phyloP scores from a whole-genome alignment of 495 filamentous ascomycete species.

The Podospora appendiculata region DNA sequence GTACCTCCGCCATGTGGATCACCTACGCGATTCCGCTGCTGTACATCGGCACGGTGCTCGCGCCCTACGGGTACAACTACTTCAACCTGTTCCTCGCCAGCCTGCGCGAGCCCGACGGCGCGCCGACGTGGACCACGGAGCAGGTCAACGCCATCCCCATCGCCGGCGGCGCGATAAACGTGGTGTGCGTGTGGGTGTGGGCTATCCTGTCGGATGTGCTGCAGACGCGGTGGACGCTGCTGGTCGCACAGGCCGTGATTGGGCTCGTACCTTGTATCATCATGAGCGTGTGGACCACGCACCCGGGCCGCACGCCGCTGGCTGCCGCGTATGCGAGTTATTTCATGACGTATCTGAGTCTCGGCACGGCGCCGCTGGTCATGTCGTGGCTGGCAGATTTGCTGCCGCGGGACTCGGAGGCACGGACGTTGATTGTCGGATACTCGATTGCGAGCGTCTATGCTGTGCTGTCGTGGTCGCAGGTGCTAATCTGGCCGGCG shows the following conservation, averaged over 20 bases:
- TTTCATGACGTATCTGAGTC: conserved; percentile 28
- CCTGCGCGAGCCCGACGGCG: conserved; percentile 24
- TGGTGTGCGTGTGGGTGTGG: conserved; percentile 33
- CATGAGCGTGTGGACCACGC: conserved; percentile 31
- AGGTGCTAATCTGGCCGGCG: conserved; percentile 36
- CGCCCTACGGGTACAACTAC: conserved; percentile 32
- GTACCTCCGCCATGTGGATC: conserved; percentile 27
- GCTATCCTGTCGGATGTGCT: conserved; percentile 30
- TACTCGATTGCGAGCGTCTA: conserved; percentile 32
- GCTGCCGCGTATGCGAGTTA: conserved; percentile 30
- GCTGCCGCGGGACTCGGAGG: conserved; percentile 33
- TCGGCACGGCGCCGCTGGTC: conserved; percentile 32
- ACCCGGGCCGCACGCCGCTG: conserved; percentile 20
- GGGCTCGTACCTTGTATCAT: conserved; percentile 30
- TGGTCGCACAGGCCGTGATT: conserved; percentile 29
- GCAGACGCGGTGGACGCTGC: conserved; percentile 27
- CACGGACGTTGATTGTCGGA: conserved; percentile 30
- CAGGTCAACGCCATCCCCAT: conserved; percentile 34
- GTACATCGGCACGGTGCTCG: conserved; percentile 30
- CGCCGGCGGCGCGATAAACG: conserved; percentile 27
- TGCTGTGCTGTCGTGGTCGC: conserved; percentile 31
- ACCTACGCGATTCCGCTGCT: conserved; percentile 28
- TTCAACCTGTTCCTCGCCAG: conserved; percentile 33
- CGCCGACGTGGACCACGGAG: conserved; percentile 23
- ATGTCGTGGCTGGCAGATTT: conserved; percentile 34